Evolutionary conservation across 208 protist genomes (phyloP), one percentile per base, ranked within the genome.

Genomic region (Acanthamoeba healyi): DNA sequence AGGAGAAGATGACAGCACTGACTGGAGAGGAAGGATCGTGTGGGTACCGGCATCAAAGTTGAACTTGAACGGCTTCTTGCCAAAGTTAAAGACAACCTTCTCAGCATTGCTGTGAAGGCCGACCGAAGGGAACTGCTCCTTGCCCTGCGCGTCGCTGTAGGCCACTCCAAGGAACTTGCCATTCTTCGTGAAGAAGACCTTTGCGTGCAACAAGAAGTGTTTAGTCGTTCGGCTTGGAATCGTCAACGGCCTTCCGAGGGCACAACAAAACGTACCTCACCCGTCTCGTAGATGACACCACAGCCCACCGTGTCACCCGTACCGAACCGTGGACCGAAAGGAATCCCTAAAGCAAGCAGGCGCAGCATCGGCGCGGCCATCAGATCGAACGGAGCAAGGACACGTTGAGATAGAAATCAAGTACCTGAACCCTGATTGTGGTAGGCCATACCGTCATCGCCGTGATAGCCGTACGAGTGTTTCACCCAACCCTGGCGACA

Each of bases 181-280:
- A 26, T 93, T 93, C 88, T 93, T 93, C 22, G 88, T 93, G 88
- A 93, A 93, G 46, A 93, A 93, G 29, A 93, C 88, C 84, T 91
- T 10, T n/a, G n/a, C n/a, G n/a, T n/a, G 56, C 24, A 24, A n/a
- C n/a, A n/a, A n/a, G n/a, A n/a, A n/a, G n/a, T n/a, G n/a, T n/a
- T n/a, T n/a, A n/a, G n/a, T n/a, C n/a, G n/a, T n/a, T n/a, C n/a
- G n/a, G n/a, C n/a, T n/a, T n/a, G n/a, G n/a, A n/a, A n/a, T n/a
- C n/a, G n/a, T n/a, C n/a, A n/a, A n/a, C n/a, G n/a, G n/a, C n/a
- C n/a, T n/a, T n/a, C n/a, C n/a, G n/a, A n/a, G n/a, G 44, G 44
- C 44, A 49, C 44, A 12, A 15, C 44, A 49, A 49, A 49, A 12
- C 44, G 44, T 49, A 82, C 82, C 36, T 92, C 88, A 4, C 88